Base-by-base conservation (phyloP, 371 early-diverging fungal genomes). In the Coemansia sp. region DNA sequence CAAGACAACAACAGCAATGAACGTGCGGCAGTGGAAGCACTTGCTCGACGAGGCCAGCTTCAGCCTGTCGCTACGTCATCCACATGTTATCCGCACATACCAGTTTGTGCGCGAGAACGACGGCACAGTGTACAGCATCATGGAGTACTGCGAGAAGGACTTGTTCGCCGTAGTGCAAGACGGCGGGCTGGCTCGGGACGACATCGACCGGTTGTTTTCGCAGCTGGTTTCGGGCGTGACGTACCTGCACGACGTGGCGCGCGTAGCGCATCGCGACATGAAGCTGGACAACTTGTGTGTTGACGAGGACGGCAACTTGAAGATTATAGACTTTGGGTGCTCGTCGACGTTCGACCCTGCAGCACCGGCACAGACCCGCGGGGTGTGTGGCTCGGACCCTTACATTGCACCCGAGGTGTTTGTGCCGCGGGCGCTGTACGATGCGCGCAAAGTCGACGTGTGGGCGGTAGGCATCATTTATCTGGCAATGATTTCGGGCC, bases 281-380 rank as follows among this genome's bases (percentile, higher is more conserved):
- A 93, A 93, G 71, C 92, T 92, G 12, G 94, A 99, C 82, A 99
- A 99, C 81, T 83, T 99, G 32, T 82, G 98, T 3, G 78, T 99
- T 44, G 94, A 94, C 62, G 81, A 79, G 21, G 83, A 85, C 11
- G 89, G 92, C 59, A 88, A 88, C 23, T 80, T 99, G 54, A 99
- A 99, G 84, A 97, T 99, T 70, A 93, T 95, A 41, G 98, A 99
- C 82, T 99, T 97, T 87, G 97, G 98, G 13, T 94, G 95, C 49
- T 90, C 97, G 1, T 90, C 91, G 54, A 94, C 95, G 0, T 94
- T 95, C 82, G 83, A 90, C 51, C 87, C 86, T 32, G 82, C 84
- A 49, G 82, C 73, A 28, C 76, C 79, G 6, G 61, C 85, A 21
- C 89, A 87, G 54, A 71, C 81, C 24, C 75, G 72, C 44, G 86